Evolutionary conservation across 345 rosid genomes (phyloP), one percentile per base, ranked within the genome.

Genomic region (Lepidium sativum): DNA sequence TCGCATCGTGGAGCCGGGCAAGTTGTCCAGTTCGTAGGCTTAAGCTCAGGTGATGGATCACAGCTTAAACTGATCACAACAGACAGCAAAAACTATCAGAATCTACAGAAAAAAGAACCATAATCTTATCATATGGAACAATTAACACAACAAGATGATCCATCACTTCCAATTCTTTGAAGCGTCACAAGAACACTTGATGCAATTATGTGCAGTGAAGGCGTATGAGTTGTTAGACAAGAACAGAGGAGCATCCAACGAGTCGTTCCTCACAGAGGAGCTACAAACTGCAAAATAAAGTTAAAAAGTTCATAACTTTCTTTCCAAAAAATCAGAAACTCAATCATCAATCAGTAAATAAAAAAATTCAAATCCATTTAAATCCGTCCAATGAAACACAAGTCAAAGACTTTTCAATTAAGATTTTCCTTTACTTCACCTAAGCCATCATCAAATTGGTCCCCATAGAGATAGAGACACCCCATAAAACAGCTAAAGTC

Each of bases 1-100:
- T 29, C 67, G 66, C 99, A 91, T 49, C 3, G 77, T 86, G 80
- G 33, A 4, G 84, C 40, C 6, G 89, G 86, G 67, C 97, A 95
- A 1, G 74, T 54, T 4, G 33, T 12, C 89, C 80, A 54, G 1
- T 12, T 60, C 6, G 86, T 40, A 16, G 75, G 67, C 16, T 16
- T 56, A 17, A 63, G 49, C 60, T 67, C 71, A 8, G 91, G 73
- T 5, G 88, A 75, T 3, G 91, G 80, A 65, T 85, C 75, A 32
- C 97, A 91, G 33, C 76, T 79, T 60, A 92, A 69, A 58, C 98
- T 92, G 89, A 67, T 54, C 67, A 29, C 39, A 38, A 31, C 20
- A 48, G 23, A 8, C 48, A 44, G 35, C 38, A 13, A 42, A 40
- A 63, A 32, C 13, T 42, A 58, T 65, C 18, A 72, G 55, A 72